Evolutionary conservation across 306 rosid genomes (phyloP).

Genomic region (Hippophae rhamnoides): DNA sequence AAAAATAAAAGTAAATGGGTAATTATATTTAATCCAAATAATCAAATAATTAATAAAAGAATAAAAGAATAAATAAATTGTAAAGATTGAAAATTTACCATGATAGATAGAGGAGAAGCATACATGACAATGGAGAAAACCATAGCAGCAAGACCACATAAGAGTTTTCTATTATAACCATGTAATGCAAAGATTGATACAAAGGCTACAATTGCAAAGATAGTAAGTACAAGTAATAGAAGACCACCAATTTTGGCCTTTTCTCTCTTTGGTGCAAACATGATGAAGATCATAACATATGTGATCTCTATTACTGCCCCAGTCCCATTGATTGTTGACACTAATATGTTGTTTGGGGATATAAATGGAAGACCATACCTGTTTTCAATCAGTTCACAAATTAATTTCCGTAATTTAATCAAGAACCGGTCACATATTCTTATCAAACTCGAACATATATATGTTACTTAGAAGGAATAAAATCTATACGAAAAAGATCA

Average conservation of each 20-base stretch:
- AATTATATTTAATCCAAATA: neutral
- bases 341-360: constrained; percentile 67
- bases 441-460: too few species aligned
- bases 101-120: constrained; percentile 77
- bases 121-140: constrained; percentile 85
- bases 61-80: too few species aligned
- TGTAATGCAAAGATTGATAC: constrained; percentile 65
- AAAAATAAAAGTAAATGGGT: neutral
- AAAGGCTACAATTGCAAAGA: constrained; percentile 53
- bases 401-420: too few species aligned
- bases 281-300: constrained; percentile 57
- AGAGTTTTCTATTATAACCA: constrained; percentile 40
- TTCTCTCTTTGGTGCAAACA: constrained; percentile 41
- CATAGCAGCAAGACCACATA: constrained; percentile 63
- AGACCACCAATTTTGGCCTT: constrained; percentile 49
- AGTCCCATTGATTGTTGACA: constrained; percentile 66
- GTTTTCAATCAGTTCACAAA: neutral
- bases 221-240: constrained; percentile 26
- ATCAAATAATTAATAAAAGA: too few species aligned
- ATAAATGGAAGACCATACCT: constrained; percentile 94
- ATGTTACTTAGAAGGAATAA: too few species aligned
- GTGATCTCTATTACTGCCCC: constrained; percentile 57
- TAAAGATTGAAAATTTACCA: constrained; percentile 35
- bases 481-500: too few species aligned
- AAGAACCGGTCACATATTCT: too few species aligned